Conservation (phyloP, 805 yeast genomes). For the Lachancea sp. region DNA sequence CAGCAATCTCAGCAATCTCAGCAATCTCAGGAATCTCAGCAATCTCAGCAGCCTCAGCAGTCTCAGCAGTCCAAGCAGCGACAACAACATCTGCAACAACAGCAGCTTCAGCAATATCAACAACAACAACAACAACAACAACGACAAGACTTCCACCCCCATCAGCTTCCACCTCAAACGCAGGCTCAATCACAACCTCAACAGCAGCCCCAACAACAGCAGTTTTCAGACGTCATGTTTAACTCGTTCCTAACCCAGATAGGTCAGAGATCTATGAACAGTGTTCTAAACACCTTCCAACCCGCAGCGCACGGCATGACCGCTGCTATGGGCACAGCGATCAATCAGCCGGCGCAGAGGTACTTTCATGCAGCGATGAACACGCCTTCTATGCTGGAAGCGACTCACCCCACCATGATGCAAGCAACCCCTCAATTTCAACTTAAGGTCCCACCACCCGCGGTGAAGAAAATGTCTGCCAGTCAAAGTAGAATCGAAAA, state of each 20-base stretch:
- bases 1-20: conserved; percentile 1
- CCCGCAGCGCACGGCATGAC: conserved; percentile 19
- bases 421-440: conserved; percentile 10
- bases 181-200: conserved; percentile 14
- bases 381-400: conserved; percentile 22
- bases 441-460: conserved; percentile 13
- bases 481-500: conserved; percentile 34
- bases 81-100: conserved; percentile 12
- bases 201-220: conserved; percentile 16
- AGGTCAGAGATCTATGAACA: conserved; percentile 27
- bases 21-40: background rate
- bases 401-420: conserved; percentile 20
- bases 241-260: conserved; percentile 31
- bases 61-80: conserved; percentile 7
- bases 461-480: conserved; percentile 30
- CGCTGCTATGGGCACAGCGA: conserved; percentile 20
- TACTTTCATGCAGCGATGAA: conserved; percentile 23
- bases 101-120: conserved; percentile 12
- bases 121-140: conserved; percentile 16
- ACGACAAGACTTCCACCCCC: conserved; percentile 11
- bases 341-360: conserved; percentile 26
- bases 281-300: conserved; percentile 14
- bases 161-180: conserved; percentile 11
- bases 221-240: conserved; percentile 32
- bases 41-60: background rate